phyloP scores from a whole-genome alignment of 2,329 filamentous ascomycete species.

The Aaosphaeria pasadenensis region DNA sequence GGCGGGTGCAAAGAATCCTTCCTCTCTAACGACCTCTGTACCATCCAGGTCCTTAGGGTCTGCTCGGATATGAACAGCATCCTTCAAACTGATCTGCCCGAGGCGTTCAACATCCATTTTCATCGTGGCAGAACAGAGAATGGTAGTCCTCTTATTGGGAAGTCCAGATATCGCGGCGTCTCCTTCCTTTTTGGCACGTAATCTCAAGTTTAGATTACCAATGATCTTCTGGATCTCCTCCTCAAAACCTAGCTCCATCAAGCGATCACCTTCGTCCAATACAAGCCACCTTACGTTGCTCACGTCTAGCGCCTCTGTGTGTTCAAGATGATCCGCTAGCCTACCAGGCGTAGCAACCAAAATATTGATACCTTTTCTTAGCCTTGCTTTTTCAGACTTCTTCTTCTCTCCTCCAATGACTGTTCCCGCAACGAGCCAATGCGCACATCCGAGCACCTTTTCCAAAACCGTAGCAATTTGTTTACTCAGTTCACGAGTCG shows the following conservation, averaged over 20 bases:
- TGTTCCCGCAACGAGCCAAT: slow-evolving; percentile 90
- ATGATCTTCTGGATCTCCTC: slow-evolving; percentile 89
- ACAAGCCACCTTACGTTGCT: slow-evolving; percentile 91
- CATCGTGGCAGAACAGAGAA: slow-evolving; percentile 95
- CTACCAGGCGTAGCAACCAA: slow-evolving; percentile 91
- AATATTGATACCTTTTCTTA: slow-evolving; percentile 94
- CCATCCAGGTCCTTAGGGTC: slow-evolving; percentile 48
- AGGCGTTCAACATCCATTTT: slow-evolving; percentile 95
- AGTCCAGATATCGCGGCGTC: slow-evolving; percentile 62
- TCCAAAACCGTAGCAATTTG: slow-evolving; percentile 89
- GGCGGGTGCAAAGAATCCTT: slow-evolving; percentile 75
- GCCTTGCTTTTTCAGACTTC: slow-evolving; percentile 83
- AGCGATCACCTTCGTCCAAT: slow-evolving; percentile 91
- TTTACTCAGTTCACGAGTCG: slow-evolving; percentile 89
- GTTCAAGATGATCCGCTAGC: slow-evolving; percentile 85
- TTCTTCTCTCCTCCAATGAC: slow-evolving; percentile 72
- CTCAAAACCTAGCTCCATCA: slow-evolving; percentile 98
- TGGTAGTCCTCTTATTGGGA: slow-evolving; percentile 73
- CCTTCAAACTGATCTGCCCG: slow-evolving; percentile 91
- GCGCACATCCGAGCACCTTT: slow-evolving; percentile 79
- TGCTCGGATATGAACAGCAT: slow-evolving; percentile 82
- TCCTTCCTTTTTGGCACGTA: slow-evolving; percentile 57
- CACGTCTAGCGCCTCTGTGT: slow-evolving; percentile 85
- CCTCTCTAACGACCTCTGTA: slow-evolving; percentile 31
- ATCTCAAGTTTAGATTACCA: slow-evolving; percentile 67